A percentile compares a stretch with the other conserved stretches of the same genome.
phyloP scores from a whole-genome alignment of 164 flowering plant genomes.

The Liquidambar formosana region DNA sequence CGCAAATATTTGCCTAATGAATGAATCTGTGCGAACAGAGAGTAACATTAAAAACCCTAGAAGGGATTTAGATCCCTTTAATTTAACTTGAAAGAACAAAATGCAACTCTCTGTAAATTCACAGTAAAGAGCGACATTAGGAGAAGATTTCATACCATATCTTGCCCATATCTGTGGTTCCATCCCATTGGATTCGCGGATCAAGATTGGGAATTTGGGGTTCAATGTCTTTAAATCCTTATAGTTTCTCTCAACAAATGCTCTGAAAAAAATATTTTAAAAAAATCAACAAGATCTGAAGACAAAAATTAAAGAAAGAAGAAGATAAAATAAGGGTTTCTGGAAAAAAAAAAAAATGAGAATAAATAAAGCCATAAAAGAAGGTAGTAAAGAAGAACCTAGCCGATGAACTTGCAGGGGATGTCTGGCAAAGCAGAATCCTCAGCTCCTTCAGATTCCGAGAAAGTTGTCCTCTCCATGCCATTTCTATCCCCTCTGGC shows the following conservation, averaged over 20 bases:
- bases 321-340: neutral
- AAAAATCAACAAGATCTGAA: neutral
- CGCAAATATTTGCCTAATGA: too few species aligned
- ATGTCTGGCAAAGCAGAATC: conserved; percentile 72
- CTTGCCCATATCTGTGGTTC: conserved; percentile 89
- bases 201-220: conserved; percentile 80
- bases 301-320: neutral
- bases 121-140: too few species aligned
- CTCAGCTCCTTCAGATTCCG: conserved; percentile 69
- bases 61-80: too few species aligned
- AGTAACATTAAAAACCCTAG: too few species aligned
- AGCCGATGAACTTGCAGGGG: conserved; percentile 68
- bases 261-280: conserved; percentile 29
- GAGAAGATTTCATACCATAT: conserved; percentile 47
- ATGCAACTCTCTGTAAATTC: too few species aligned
- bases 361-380: neutral
- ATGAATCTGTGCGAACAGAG: too few species aligned
- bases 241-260: conserved; percentile 78
- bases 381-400: conserved; percentile 30
- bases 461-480: conserved; percentile 47
- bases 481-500: conserved; percentile 21
- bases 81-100: too few species aligned
- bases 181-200: conserved; percentile 73
- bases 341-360: neutral
- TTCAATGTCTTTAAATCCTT: conserved; percentile 79